Conservation (phyloP, 805 yeast species). For the Zygotorulaspora chibaensis region DNA sequence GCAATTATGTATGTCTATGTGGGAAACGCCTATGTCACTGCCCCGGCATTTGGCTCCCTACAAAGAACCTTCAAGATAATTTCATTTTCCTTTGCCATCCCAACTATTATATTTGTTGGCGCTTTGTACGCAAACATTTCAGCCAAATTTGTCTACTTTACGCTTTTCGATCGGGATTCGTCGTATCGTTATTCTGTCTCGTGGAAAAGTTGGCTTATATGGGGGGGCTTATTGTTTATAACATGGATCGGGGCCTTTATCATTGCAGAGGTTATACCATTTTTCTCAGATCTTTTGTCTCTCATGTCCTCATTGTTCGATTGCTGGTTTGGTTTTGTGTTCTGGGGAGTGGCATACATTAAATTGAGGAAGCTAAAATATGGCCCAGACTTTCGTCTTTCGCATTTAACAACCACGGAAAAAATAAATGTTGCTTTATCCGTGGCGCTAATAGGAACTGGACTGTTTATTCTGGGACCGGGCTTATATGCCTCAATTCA, state of each 20-base stretch:
- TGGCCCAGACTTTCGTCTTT: constrained; percentile 28
- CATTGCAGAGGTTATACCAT: constrained; percentile 64
- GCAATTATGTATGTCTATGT: constrained; percentile 54
- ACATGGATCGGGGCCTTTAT: constrained; percentile 53
- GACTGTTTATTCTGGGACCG: constrained; percentile 55
- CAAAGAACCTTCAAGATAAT: constrained; percentile 45
- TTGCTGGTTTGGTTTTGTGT: constrained; percentile 63
- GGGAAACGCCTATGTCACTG: constrained; percentile 49
- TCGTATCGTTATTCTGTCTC: constrained; percentile 47
- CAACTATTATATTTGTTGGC: constrained; percentile 55
- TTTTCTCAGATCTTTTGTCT: constrained; percentile 53
- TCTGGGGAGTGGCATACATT: constrained; percentile 58
- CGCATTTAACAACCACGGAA: constrained; percentile 28
- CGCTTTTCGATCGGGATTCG: constrained; percentile 42
- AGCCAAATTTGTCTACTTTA: constrained; percentile 47
- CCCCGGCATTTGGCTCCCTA: constrained; percentile 58
- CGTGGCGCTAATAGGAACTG: constrained; percentile 41
- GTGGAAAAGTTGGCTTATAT: constrained; percentile 47
- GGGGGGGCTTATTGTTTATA: constrained; percentile 42
- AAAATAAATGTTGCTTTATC: constrained; percentile 39
- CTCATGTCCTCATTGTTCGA: constrained; percentile 59
- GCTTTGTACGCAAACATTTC: constrained; percentile 52
- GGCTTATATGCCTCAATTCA: constrained; percentile 54
- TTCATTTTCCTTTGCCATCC: constrained; percentile 58
- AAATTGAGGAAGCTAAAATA: constrained; percentile 39